These are phyloP conservation scores for Lagerstroemia speciosa DNA, from an alignment of 345 rosid species.

Conservation along the genomic window DNA sequence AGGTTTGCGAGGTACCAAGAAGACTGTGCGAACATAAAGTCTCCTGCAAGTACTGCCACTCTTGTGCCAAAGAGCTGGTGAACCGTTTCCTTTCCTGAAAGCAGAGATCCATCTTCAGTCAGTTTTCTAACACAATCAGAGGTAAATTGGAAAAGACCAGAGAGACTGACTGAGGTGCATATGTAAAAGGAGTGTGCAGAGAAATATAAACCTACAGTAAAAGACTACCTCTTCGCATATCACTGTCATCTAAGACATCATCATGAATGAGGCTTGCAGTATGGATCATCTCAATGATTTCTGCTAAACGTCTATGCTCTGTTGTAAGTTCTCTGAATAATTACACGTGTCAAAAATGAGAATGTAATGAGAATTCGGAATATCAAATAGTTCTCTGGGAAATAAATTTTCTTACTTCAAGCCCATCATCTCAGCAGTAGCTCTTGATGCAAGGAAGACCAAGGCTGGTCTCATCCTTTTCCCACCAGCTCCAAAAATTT, in stretches of 20 bases:
- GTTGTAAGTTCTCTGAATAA: slow-evolving; percentile 61
- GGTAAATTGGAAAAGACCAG: not conserved
- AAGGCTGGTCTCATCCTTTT: slow-evolving; percentile 96
- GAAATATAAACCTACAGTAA: not conserved
- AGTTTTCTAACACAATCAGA: not conserved
- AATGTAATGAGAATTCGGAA: not conserved
- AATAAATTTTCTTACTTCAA: slow-evolving; percentile 42
- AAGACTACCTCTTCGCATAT: slow-evolving; percentile 78
- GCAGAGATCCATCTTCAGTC: not conserved
- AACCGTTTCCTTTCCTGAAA: slow-evolving; percentile 73
- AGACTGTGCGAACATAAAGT: slow-evolving; percentile 97
- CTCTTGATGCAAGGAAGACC: slow-evolving; percentile 90
- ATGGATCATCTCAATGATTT: slow-evolving; percentile 98
- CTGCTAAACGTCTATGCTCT: slow-evolving; percentile 83
- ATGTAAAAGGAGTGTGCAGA: not conserved
- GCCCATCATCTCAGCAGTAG: slow-evolving; percentile 72
- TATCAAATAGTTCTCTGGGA: not conserved
- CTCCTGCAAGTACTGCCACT: slow-evolving; percentile 88
- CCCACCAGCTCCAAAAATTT: slow-evolving; percentile 96
- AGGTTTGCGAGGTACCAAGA: slow-evolving; percentile 97
- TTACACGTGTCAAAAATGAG: slow-evolving; percentile 1
- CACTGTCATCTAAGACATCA: slow-evolving; percentile 89
- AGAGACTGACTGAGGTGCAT: not conserved
- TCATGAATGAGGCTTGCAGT: slow-evolving; percentile 98
- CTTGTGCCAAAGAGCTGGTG: slow-evolving; percentile 82